Percentiles rank a stretch among this genome's conserved stretches.
Conservation (phyloP, 169 alveolate species). For the Amoebophrya sp. region DNA sequence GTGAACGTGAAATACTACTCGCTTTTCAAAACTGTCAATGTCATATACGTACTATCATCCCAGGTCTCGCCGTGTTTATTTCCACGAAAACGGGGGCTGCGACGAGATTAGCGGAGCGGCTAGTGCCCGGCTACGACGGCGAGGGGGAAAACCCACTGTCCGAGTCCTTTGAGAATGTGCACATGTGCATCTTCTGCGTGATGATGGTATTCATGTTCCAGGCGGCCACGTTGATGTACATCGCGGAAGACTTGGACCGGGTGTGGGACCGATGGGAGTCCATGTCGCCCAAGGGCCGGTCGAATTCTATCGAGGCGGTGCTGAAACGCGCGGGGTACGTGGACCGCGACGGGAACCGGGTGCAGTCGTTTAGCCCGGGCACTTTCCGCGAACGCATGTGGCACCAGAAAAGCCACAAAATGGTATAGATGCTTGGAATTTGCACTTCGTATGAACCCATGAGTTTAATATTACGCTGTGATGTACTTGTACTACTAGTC, state of each 20-base stretch:
- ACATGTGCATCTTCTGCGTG: constrained; percentile 30
- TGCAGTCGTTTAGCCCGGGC: not conserved
- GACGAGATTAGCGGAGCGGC: not conserved
- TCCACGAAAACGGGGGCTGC: not conserved
- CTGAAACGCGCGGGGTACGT: not conserved
- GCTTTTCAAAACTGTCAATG: too few relatives aligned
- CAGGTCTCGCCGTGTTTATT: too few relatives aligned
- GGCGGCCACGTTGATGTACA: constrained; percentile 12
- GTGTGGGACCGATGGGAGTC: constrained; percentile 34
- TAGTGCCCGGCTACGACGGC: not conserved
- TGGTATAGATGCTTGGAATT: too few relatives aligned
- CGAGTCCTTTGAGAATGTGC: constrained; percentile 25
- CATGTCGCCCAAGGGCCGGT: constrained; percentile 28
- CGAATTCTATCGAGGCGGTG: not conserved
- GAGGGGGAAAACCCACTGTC: constrained; percentile 32
- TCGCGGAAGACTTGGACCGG: constrained; percentile 7
- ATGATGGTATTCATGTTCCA: constrained; percentile 33
- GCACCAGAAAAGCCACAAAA: not conserved
- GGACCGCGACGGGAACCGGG: not conserved
- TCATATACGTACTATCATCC: too few relatives aligned
- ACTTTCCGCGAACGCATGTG: not conserved
- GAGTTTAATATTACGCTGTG: too few relatives aligned
- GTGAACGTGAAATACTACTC: too few relatives aligned
- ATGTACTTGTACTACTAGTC: too few relatives aligned
- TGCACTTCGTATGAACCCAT: too few relatives aligned